A percentile compares a stretch with the other conserved stretches of the same genome.
Evolutionary conservation across 805 yeast genomes (phyloP).

Genomic region (Ogataea paradorogensis): DNA sequence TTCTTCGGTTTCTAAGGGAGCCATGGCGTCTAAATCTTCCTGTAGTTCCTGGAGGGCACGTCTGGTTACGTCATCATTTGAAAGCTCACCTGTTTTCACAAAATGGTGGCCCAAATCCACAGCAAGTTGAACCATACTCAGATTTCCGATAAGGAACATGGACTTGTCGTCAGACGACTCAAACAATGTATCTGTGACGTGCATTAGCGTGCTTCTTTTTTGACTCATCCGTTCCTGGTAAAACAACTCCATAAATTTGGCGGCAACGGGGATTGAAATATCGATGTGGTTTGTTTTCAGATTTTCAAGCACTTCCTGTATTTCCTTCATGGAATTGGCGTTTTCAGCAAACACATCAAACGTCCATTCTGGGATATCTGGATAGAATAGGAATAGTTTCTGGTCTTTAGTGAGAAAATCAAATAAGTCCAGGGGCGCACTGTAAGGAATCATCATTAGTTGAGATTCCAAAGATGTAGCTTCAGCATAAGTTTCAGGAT

Average conservation of each 20-base stretch:
- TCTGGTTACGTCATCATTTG: constrained; percentile 4
- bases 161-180: constrained; percentile 1
- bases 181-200: constrained; percentile 2
- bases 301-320: constrained; percentile 4
- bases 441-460: constrained; percentile 15
- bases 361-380: constrained; percentile 14
- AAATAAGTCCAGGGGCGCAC: constrained; percentile 23
- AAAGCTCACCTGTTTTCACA: constrained; percentile 6
- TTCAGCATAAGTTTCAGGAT: constrained; percentile 12
- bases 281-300: background rate
- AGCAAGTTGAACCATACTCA: constrained; percentile 1
- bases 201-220: background rate
- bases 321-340: constrained; percentile 1
- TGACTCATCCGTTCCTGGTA: constrained; percentile 1
- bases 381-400: constrained; percentile 21
- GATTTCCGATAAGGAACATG: background rate
- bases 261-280: constrained; percentile 5
- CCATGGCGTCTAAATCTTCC: background rate
- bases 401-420: constrained; percentile 22
- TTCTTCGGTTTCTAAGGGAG: constrained; percentile 1
- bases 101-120: constrained; percentile 8
- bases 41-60: constrained; percentile 4
- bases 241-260: constrained; percentile 5
- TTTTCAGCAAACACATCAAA: constrained; percentile 5
- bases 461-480: constrained; percentile 2